Evolutionary conservation across 2,329 filamentous ascomycete species (phyloP).

Genomic region (Venturia carpophila): DNA sequence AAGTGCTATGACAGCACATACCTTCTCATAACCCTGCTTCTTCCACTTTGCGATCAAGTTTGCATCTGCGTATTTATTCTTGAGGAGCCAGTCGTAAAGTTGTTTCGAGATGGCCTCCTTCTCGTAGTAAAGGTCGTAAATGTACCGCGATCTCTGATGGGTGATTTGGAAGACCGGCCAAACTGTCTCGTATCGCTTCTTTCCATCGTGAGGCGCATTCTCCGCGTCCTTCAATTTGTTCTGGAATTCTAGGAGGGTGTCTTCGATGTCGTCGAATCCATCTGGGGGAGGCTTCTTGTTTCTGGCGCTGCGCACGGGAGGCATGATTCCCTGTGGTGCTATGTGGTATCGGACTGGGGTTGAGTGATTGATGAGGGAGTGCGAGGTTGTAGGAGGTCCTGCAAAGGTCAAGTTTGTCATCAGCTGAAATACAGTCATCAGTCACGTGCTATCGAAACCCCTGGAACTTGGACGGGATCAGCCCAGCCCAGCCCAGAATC

Average conservation of each 20-base stretch:
- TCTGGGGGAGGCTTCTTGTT: slow-evolving; percentile 77
- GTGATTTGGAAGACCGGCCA: slow-evolving; percentile 98
- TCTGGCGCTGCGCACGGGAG: slow-evolving; percentile 64
- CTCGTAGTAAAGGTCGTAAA: slow-evolving; percentile 97
- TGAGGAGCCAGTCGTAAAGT: slow-evolving; percentile 92
- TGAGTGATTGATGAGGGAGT: not conserved
- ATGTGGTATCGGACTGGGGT: not conserved
- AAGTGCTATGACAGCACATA: slow-evolving; percentile 33
- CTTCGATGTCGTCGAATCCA: slow-evolving; percentile 81
- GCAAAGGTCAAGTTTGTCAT: not conserved
- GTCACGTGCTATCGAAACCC: not conserved
- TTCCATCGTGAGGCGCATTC: slow-evolving; percentile 69
- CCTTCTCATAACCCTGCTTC: slow-evolving; percentile 98
- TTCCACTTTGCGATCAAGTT: slow-evolving; percentile 99
- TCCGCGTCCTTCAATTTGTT: slow-evolving; percentile 96
- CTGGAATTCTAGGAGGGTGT: slow-evolving; percentile 73
- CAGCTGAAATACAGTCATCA: not conserved
- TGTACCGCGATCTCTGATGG: slow-evolving; percentile 85
- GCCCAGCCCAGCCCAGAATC: no score
- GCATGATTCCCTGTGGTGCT: slow-evolving; percentile 46
- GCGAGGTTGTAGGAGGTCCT: no score
- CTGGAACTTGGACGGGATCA: not conserved
- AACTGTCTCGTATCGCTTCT: slow-evolving; percentile 83
- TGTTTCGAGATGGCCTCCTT: slow-evolving; percentile 90
- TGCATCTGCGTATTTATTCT: slow-evolving; percentile 91